Evolutionary conservation across 352 stramenopile genomes (phyloP), one percentile per base, ranked within the genome.

Genomic region (Albugo candida): DNA sequence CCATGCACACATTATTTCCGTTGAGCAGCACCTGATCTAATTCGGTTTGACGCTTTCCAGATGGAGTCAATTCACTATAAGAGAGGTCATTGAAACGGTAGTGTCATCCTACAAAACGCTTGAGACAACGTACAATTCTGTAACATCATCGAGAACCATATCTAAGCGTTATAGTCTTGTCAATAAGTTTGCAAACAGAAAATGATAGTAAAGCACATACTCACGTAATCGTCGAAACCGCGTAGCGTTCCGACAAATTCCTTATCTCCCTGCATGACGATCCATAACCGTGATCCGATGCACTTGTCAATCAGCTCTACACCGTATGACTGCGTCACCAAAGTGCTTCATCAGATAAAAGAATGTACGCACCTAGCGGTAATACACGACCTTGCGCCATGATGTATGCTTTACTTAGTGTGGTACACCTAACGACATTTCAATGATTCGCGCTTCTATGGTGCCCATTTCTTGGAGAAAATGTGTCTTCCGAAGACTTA

Each of bases 271-370:
- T 98, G 96, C 93, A 99, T 98, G 58, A 99, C 91, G 58, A 99
- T 97, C 95, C 94, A 99, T 43, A 99, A 85, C 48, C 86, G 80
- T 13, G 88, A 97, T 43, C 95, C 95, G 54, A 99, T 98, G 63
- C 95, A 98, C 63, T 98, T 98, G 72, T 99, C 95, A 53, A 99
- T 98, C 24, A 99, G 69, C 72, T 98, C 95, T 92, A 48, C 27
- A 14, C 11, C 6, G 11, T 47, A 43, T 24, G 38, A 24, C 8
- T 24, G 3, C 3, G 17, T 24, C 17, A 10, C 38, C 8, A 10
- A 43, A 43, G 38, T 8, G 20, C 17, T 24, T 8, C 1, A 4
- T n/a, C 6, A 35, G 6, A 43, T 20, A 37, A 5, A 41, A n/a
- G n/a, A 37, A 51, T 49, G 21, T 48, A 49, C 66, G 34, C 57